Evolutionary conservation across 73 alveolate genomes (phyloP).

Genomic region (Effrenium voratum): DNA sequence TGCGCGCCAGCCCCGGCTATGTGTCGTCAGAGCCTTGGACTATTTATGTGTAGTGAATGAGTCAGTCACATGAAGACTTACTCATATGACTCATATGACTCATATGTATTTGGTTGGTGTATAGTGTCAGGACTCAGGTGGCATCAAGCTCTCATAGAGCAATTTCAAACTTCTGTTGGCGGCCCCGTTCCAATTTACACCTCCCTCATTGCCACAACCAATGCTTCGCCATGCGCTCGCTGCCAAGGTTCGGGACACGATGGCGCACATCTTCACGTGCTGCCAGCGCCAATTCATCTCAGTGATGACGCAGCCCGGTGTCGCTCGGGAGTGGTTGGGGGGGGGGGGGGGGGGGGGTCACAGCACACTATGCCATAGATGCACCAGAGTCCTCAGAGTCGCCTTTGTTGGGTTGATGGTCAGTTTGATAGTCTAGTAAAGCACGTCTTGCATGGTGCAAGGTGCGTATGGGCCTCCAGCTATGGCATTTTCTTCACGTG

Average conservation of each 20-base stretch:
- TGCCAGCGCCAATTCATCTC: not conserved
- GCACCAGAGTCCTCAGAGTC: not conserved
- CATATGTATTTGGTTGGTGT: not conserved
- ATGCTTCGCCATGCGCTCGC: no score
- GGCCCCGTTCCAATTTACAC: not conserved
- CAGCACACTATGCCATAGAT: not conserved
- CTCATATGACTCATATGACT: not conserved
- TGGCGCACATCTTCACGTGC: constrained; percentile 12
- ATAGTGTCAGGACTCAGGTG: not conserved
- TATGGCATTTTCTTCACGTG: not conserved
- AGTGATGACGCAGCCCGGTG: not conserved
- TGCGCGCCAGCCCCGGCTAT: not conserved
- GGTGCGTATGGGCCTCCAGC: not conserved
- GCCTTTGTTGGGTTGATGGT: not conserved
- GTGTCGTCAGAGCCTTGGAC: not conserved
- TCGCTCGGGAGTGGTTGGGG: not conserved
- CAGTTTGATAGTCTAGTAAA: not conserved
- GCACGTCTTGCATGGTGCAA: not conserved
- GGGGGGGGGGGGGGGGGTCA: not conserved
- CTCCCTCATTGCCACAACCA: no score
- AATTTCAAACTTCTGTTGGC: not conserved
- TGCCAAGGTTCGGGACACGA: not conserved
- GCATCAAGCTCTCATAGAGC: not conserved
- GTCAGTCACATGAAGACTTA: not conserved
- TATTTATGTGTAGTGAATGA: no score